A percentile compares a stretch with the other conserved stretches of the same genome.
Conservation (phyloP, 345 rosid species). For the Gossypium anomalum region DNA sequence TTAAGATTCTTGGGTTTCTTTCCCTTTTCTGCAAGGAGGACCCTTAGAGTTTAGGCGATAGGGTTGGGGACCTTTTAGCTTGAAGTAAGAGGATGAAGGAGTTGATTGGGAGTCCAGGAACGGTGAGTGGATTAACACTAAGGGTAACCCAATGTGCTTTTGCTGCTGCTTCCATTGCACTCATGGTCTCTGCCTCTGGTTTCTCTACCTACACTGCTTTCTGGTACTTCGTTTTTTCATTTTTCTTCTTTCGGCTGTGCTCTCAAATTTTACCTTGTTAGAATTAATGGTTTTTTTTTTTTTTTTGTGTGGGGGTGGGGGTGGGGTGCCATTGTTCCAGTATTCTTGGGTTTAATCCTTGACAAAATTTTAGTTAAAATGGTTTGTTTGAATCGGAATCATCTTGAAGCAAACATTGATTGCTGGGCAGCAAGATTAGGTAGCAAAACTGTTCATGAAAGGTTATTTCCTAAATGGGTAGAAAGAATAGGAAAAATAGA, state of each 20-base stretch:
- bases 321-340: neutral
- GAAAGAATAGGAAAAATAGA: neutral
- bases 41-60: neutral
- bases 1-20: conserved; percentile 25
- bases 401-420: neutral
- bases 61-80: neutral
- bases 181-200: conserved; percentile 56
- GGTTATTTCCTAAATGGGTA: neutral
- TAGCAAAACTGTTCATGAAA: neutral
- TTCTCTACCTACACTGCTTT: conserved; percentile 77
- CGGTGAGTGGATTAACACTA: conserved; percentile 60
- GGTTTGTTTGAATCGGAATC: neutral
- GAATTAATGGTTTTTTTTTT: neutral
- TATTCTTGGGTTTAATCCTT: neutral
- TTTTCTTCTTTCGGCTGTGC: neutral
- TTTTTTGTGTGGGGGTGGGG: neutral
- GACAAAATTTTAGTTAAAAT: neutral
- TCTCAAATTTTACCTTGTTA: conserved; percentile 1
- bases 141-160: conserved; percentile 70
- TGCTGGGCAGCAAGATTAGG: neutral
- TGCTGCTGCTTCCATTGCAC: conserved; percentile 68
- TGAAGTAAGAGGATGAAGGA: conserved; percentile 50
- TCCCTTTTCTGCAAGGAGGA: neutral
- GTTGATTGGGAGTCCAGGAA: conserved; percentile 79
- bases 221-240: conserved; percentile 35